Evolutionary conservation across 2,329 filamentous ascomycete species (phyloP), one percentile per base, ranked within the genome.

Genomic region (Aureobasidium sp.): DNA sequence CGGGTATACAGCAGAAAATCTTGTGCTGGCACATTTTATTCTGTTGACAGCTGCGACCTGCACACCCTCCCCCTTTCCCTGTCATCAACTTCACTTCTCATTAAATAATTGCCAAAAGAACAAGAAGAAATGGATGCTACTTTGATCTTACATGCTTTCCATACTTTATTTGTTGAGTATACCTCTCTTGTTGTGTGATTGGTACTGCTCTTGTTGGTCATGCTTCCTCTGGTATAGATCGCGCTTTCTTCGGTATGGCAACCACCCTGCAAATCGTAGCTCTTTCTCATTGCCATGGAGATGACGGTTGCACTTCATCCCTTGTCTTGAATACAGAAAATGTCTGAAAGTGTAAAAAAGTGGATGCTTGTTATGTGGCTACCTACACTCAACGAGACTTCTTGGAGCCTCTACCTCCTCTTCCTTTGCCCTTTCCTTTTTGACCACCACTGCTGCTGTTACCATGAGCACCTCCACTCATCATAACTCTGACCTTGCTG

Each of bases 401-500:
- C 60, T 69, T 70, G 5, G 63, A 63, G 1, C 68, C 68, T 52
- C 68, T 70, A 17, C 68, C 70, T 37, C 72, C 71, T 26, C 66
- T 67, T 34, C 73, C 51, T 52, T 64, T 65, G 73, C 4, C 76
- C 74, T 29, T 76, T 75, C 17, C 78, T 74, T 75, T 64, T 42
- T 53, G 64, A 12, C 55, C 62, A 23, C 47, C 52, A n/a, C 52
- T 44, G 71, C n/a, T 76, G 73, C 55, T 77, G 74, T 34, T 79
- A 73, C 20, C 77, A 74, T 65, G 62, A 10, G 63, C 67, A 1
- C 83, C 84, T 6, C 85, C 85, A 15, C 82, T 79, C 79, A 89
- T 84, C 84, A 96, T 89, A 42, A 96, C 84, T 68, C 88, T 84
- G 41, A 94, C 84, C 73, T 89, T 93, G 36, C 87, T 82, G 0